Percentiles rank a stretch among this genome's conserved stretches.
These are phyloP conservation scores for Lipomyces sp. DNA, from an alignment of 805 yeast species.

Conservation along the genomic window DNA sequence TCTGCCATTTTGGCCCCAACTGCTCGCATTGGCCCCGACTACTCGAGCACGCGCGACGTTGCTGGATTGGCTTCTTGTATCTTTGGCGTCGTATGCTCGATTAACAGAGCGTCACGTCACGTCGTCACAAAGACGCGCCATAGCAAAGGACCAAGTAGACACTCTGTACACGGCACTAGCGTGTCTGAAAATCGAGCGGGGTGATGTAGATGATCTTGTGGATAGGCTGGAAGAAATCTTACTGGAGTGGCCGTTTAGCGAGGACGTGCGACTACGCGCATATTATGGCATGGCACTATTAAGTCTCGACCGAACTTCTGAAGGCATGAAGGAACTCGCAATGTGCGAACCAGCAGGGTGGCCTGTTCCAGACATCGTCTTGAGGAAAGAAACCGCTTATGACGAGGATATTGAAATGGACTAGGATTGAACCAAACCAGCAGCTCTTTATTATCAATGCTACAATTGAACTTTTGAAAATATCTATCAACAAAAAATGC, in stretches of 20 bases:
- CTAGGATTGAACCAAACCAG: neutral
- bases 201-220: conserved; percentile 9
- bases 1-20: conserved; percentile 25
- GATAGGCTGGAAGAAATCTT: conserved; percentile 30
- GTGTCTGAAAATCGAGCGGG: conserved; percentile 10
- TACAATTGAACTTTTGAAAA: conserved; percentile 1
- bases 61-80: conserved; percentile 31
- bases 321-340: conserved; percentile 18
- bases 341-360: conserved; percentile 20
- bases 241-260: conserved; percentile 34
- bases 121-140: conserved; percentile 8
- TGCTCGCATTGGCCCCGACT: conserved; percentile 6
- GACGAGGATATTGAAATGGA: neutral
- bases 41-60: conserved; percentile 8
- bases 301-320: conserved; percentile 15
- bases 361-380: conserved; percentile 16
- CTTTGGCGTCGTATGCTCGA: conserved; percentile 16
- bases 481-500: neutral
- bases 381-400: neutral
- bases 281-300: conserved; percentile 29
- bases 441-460: neutral
- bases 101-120: conserved; percentile 9
- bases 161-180: conserved; percentile 17
- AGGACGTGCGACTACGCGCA: conserved; percentile 23
- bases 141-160: conserved; percentile 13